These are phyloP conservation scores for Penicillium sp. DNA, from an alignment of 2,329 filamentous ascomycete genomes.

Conservation along the genomic window DNA sequence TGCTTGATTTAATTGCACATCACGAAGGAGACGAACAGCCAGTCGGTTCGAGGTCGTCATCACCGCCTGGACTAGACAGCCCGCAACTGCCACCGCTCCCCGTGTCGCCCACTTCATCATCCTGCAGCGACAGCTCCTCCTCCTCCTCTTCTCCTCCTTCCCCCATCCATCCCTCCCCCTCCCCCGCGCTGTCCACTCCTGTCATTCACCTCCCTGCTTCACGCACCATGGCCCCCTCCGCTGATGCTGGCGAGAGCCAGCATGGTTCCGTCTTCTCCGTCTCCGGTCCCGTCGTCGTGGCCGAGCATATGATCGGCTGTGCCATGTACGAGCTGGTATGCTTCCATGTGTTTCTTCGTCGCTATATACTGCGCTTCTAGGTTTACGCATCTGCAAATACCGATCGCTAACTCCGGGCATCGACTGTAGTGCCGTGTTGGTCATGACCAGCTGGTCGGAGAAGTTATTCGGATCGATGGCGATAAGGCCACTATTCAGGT, in stretches of 20 bases:
- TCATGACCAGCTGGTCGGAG: slow-evolving; percentile 81
- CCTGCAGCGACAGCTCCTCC: too few relatives aligned
- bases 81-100: slow-evolving; percentile 40
- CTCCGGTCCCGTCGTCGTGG: slow-evolving; percentile 82
- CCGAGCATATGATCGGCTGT: slow-evolving; percentile 97
- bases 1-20: too few relatives aligned
- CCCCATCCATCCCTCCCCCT: slow-evolving; percentile 29
- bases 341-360: too few relatives aligned
- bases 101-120: slow-evolving; percentile 36
- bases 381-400: too few relatives aligned
- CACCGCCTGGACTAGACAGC: too few relatives aligned
- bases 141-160: too few relatives aligned
- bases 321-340: slow-evolving; percentile 99
- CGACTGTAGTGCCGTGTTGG: slow-evolving; percentile 69
- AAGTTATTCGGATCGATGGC: slow-evolving; percentile 93
- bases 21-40: too few relatives aligned
- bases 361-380: too few relatives aligned
- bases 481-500: slow-evolving; percentile 97
- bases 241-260: too few relatives aligned
- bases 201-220: too few relatives aligned
- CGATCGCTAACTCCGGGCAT: slow-evolving; percentile 1
- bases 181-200: slow-evolving; percentile 21
- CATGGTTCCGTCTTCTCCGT: slow-evolving; percentile 63
- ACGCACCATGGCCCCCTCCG: too few relatives aligned
- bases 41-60: too few relatives aligned